Base-by-base conservation (phyloP, 306 rosid species). In the Ormosia semicastrata region DNA sequence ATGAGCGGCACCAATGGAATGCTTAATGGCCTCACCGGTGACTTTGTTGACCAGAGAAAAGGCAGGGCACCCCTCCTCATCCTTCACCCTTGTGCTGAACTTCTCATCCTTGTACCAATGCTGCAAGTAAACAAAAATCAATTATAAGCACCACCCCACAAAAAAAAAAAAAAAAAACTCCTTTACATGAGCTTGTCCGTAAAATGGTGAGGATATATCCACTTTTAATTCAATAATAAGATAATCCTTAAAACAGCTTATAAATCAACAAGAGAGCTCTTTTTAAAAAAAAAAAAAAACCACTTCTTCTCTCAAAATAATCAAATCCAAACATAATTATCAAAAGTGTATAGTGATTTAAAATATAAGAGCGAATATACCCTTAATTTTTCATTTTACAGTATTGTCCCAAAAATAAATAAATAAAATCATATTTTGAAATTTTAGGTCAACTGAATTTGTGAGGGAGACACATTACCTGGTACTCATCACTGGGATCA, bases 51-150 rank as follows among this genome's bases (percentile, higher is more conserved):
- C 86, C 71, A 94, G 85, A 81, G 98, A 80, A 82, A 94, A 94
- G 64, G 92, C 84, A 18, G 97, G 98, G 71, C 18, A 87, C 3
- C 98, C 92, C 58, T 89, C 98, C 82, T 63, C 70, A 70, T 94
- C 98, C 89, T 94, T 94, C 79, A 92, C 94, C 71, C 84, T 85
- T 2, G 98, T 94, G 74, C 97, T 90, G 90, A 81, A 94, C 87
- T 87, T 90, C 88, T 89, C 95, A 86, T 94, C 97, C 86, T 89
- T 94, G 83, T 84, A 94, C 98, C 98, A 94, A 81, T 84, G 97
- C 97, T 94, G 83, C 79, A 90, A 76, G 18, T 66, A 8, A 13
- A 14, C 40, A 66, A 13, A 14, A 66, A 78, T 33, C 64, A 59
- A 12, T 40, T 74, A 66, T 14, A 47, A 52, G 3, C 64, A 24